Evolutionary conservation across 1,284 basidiomycete species (phyloP).

Genomic region (Microbotryomycetes sp.): DNA sequence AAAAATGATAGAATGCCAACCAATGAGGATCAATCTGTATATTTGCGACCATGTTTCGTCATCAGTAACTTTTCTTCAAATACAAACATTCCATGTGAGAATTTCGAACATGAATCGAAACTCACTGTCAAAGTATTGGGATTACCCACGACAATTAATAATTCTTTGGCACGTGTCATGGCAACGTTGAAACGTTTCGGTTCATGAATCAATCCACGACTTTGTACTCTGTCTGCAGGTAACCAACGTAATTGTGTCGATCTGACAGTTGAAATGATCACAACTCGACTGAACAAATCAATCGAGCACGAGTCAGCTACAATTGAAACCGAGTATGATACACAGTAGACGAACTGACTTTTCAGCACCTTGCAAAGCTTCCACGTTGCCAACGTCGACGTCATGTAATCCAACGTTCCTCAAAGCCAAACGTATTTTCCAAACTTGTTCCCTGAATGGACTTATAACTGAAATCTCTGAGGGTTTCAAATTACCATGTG

Average conservation of each 20-base stretch:
- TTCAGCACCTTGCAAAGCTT: slow-evolving; percentile 39
- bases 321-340: background rate
- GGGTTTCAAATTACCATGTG: slow-evolving; percentile 22
- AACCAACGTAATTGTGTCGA: slow-evolving; percentile 39
- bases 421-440: slow-evolving; percentile 43
- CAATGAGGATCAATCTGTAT: slow-evolving; percentile 40
- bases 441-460: slow-evolving; percentile 46
- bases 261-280: slow-evolving; percentile 43
- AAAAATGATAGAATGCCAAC: slow-evolving; percentile 39
- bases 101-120: background rate
- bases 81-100: background rate
- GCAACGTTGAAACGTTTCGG: slow-evolving; percentile 46
- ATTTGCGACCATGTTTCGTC: too few relatives aligned
- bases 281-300: slow-evolving; percentile 34
- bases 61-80: too few relatives aligned
- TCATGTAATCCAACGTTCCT: slow-evolving; percentile 36
- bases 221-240: slow-evolving; percentile 36
- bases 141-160: slow-evolving; percentile 44
- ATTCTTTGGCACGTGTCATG: slow-evolving; percentile 45
- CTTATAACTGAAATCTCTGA: slow-evolving; percentile 43
- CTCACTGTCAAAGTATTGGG: slow-evolving; percentile 32
- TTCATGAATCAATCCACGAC: slow-evolving; percentile 43
- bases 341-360: slow-evolving; percentile 15
- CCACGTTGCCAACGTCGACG: slow-evolving; percentile 44
- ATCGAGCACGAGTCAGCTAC: background rate